A percentile compares a stretch with the other conserved stretches of the same genome.
These are phyloP conservation scores for Monilinia aucupariae DNA, from an alignment of 2,329 filamentous ascomycete species.

Conservation along the genomic window DNA sequence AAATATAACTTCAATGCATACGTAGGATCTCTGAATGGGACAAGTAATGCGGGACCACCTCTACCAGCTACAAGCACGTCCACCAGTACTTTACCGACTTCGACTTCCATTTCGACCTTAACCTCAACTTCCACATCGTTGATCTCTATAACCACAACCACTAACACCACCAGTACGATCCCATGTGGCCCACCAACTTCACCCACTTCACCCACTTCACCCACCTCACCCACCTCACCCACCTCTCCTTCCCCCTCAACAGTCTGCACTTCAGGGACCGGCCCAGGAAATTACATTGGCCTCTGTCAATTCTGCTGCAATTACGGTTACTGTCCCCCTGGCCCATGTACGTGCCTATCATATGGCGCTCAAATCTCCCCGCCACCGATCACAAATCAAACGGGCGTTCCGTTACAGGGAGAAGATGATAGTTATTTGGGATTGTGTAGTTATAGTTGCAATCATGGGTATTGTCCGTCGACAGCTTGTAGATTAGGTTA, in stretches of 20 bases:
- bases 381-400: slow-evolving; percentile 28
- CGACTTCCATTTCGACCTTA: slow-evolving; percentile 8
- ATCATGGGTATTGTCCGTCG: slow-evolving; percentile 38
- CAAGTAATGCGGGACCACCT: slow-evolving; percentile 14
- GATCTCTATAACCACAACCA: not conserved
- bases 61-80: slow-evolving; percentile 9
- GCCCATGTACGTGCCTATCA: slow-evolving; percentile 26
- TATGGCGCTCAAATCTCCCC: slow-evolving; percentile 20
- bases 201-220: not conserved
- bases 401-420: slow-evolving; percentile 36
- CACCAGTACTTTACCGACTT: slow-evolving; percentile 8
- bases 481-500: slow-evolving; percentile 11
- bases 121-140: slow-evolving; percentile 1
- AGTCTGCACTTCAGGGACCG: slow-evolving; percentile 26
- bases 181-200: not conserved
- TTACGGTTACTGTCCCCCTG: slow-evolving; percentile 29
- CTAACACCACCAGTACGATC: not conserved
- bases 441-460: slow-evolving; percentile 44
- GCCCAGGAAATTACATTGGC: slow-evolving; percentile 36
- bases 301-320: slow-evolving; percentile 35
- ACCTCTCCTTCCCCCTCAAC: slow-evolving; percentile 10
- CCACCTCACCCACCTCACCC: slow-evolving; percentile 10
- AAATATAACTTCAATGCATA: slow-evolving; percentile 37
- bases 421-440: slow-evolving; percentile 39
- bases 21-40: slow-evolving; percentile 28